Evolutionary conservation across 345 rosid genomes (phyloP).

Genomic region (Nephelium lappaceum): DNA sequence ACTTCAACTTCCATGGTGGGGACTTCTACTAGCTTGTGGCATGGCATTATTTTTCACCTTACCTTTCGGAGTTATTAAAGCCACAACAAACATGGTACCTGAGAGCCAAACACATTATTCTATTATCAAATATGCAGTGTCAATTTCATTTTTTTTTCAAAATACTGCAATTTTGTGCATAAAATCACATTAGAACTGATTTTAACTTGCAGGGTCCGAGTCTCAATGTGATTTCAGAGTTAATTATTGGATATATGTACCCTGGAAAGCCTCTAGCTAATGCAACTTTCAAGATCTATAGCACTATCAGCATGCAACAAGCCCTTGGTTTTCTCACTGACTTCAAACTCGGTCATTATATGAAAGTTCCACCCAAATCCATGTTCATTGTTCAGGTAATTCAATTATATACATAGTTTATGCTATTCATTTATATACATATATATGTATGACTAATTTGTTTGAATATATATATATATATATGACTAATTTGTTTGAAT

Average conservation of each 20-base stretch:
- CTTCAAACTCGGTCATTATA: conserved; percentile 64
- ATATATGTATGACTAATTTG: background rate
- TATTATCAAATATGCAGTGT: background rate
- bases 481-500: background rate
- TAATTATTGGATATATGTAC: conserved; percentile 59
- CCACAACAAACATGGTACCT: conserved; percentile 60
- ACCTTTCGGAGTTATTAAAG: conserved; percentile 51
- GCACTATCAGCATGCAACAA: conserved; percentile 45
- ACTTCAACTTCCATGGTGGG: conserved; percentile 67
- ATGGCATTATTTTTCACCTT: conserved; percentile 53
- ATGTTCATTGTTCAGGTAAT: conserved; percentile 59
- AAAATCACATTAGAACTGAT: background rate
- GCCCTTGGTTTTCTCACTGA: conserved; percentile 52
- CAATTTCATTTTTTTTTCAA: background rate
- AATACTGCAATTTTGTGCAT: background rate
- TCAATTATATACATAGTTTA: background rate
- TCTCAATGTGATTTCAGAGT: conserved; percentile 51
- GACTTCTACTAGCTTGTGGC: conserved; percentile 39
- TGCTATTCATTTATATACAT: background rate
- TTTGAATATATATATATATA: background rate
- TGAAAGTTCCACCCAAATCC: conserved; percentile 63
- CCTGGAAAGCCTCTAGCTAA: conserved; percentile 60
- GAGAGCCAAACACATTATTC: background rate
- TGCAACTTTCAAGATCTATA: conserved; percentile 52
- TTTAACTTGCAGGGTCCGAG: conserved; percentile 42